Conservation (phyloP, 148 eudicot species). For the Persicaria tinctoria region DNA sequence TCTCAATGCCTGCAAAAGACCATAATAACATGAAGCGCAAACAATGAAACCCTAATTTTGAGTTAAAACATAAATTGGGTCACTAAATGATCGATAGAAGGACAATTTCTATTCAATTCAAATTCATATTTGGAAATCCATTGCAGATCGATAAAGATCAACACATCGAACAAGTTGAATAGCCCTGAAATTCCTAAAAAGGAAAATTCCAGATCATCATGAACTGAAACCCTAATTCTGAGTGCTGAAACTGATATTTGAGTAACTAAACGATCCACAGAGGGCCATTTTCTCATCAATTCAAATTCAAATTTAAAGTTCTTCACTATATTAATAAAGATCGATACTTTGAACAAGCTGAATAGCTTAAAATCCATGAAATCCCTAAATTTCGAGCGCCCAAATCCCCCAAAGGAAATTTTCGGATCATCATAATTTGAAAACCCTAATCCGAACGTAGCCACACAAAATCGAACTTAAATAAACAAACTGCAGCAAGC, state of each 20-base stretch:
- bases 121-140: background rate
- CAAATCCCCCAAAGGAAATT: background rate
- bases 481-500: background rate
- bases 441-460: conserved; percentile 10
- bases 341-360: background rate
- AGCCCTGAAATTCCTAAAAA: too few relatives aligned
- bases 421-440: background rate
- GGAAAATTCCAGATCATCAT: too few relatives aligned
- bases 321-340: background rate
- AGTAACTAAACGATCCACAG: background rate
- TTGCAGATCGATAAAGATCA: background rate
- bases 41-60: too few relatives aligned
- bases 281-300: background rate
- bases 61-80: background rate
- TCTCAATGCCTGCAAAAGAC: conserved; percentile 39
- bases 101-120: background rate
- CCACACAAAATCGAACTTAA: background rate
- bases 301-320: background rate
- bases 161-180: too few relatives aligned
- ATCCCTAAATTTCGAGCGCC: background rate
- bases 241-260: background rate
- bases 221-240: background rate
- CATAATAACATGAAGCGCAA: background rate
- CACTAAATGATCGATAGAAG: background rate
- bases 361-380: background rate